Percentiles rank a stretch among this genome's conserved stretches.
Conservation (phyloP, 441 rosid genomes). For the California macrophylla region DNA sequence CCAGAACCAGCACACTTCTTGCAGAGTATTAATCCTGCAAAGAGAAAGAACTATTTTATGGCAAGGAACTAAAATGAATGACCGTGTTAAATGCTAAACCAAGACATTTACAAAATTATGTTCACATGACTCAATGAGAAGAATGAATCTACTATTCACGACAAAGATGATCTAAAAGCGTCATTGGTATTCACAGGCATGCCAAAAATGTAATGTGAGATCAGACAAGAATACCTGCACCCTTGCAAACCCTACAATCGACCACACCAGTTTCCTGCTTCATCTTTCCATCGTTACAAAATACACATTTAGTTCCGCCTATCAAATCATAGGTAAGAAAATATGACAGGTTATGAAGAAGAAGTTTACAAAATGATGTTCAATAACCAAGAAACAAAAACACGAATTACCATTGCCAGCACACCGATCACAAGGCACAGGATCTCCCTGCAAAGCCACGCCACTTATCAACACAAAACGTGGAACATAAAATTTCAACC, state of each 20-base stretch:
- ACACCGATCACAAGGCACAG: slow-evolving; percentile 80
- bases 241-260: slow-evolving; percentile 72
- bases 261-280: slow-evolving; percentile 58
- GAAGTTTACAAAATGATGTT: neutral
- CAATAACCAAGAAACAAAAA: neutral
- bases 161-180: neutral
- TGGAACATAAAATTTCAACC: neutral
- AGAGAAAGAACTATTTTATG: neutral
- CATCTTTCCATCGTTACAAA: slow-evolving; percentile 71
- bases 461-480: neutral
- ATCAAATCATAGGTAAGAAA: slow-evolving; percentile 1
- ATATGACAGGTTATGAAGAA: neutral
- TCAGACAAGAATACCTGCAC: slow-evolving; percentile 46
- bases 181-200: neutral
- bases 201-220: neutral
- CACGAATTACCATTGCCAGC: slow-evolving; percentile 64
- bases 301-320: slow-evolving; percentile 90
- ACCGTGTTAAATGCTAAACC: neutral
- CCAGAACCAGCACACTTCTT: slow-evolving; percentile 65
- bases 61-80: neutral
- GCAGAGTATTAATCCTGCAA: slow-evolving; percentile 50
- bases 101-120: neutral
- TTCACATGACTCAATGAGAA: neutral
- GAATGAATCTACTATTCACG: neutral
- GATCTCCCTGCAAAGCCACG: slow-evolving; percentile 60